Percentiles rank a stretch among this genome's conserved stretches.
Evolutionary conservation across 2,329 filamentous ascomycete species (phyloP).

Genomic region (Trichoderma harzianum): DNA sequence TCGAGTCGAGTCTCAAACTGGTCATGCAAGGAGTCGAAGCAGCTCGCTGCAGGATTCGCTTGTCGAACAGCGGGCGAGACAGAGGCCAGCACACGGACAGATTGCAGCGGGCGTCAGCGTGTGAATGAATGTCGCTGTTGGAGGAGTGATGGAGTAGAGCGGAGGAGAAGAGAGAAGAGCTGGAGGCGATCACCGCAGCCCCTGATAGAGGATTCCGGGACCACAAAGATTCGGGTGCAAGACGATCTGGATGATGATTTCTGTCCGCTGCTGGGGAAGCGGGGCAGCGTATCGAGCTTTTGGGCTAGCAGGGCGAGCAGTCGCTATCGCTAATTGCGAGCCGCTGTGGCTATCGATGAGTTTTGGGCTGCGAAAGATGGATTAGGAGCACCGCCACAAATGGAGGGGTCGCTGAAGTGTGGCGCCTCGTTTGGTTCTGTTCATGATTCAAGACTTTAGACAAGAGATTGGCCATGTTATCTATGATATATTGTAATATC

Average conservation of each 20-base stretch:
- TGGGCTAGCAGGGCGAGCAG: background rate
- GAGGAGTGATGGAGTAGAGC: background rate
- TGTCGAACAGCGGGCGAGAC: background rate
- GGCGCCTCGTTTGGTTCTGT: background rate
- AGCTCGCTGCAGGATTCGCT: background rate
- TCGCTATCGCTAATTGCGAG: background rate
- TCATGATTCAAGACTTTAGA: background rate
- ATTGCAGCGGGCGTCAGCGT: background rate
- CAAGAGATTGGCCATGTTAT: background rate
- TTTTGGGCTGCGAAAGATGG: background rate
- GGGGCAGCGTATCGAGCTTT: background rate
- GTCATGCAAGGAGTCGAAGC: background rate
- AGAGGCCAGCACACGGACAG: background rate
- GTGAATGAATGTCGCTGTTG: background rate
- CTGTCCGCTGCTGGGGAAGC: conserved; percentile 16
- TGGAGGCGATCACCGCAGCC: conserved; percentile 7
- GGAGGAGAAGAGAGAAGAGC: background rate
- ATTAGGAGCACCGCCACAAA: conserved; percentile 12
- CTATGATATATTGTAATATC: background rate
- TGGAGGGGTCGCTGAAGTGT: conserved; percentile 10
- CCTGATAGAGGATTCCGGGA: background rate
- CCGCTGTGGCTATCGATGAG: background rate
- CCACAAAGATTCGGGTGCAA: background rate
- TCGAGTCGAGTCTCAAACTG: background rate
- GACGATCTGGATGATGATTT: conserved; percentile 3